Base-by-base conservation (phyloP, 495 filamentous ascomycete species). In the Aspergillus funiculosus region DNA sequence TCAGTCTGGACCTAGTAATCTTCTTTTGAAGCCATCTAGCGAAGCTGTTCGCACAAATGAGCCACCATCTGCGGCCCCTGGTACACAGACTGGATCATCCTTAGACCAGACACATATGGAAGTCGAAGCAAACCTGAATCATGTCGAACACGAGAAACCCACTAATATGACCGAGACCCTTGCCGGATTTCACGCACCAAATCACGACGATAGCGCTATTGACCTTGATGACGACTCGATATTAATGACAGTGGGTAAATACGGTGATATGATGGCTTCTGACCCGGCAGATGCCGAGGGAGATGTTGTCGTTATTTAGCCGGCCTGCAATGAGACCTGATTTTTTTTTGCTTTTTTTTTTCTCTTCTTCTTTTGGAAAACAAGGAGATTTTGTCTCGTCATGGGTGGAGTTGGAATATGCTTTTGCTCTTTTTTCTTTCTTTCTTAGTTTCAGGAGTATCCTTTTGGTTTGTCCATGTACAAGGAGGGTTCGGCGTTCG, bases 121-220 rank as follows among this genome's bases (percentile, higher is more conserved):
- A 38, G 18, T 56, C 19, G 35, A 53, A 30, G 29, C 57, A 15
- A 49, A 53, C 40, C 15, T 21, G 5, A 54, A 41, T 25, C 43
- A 32, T 4, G 44, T 44, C 18, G 45, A 46, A 32, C 48, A 50
- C 19, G 53, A 58, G 7, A 58, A 66, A 38, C 27, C 53, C 10
- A 53, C 53, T n/a, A 25, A 37, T 21, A 59, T 66, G 3, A 18
- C 61, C 10, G 69, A 71, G 15, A 56, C 36, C 34, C 51, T 61
- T 10, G 29, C 58, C 13, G 53, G 37, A 24, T 64, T 71, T 30
- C 66, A 68, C 51, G 56, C 55, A 1, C 55, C 63, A 1, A 69
- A 72, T 45, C 67, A 73, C 39, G 70, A 73, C 38, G 70, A 73
- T 43, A 73, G 70, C 32, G 70, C 68, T 6, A 73, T 73, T 43